phyloP scores from a whole-genome alignment of 768 basidiomycete genomes.

The Clitopilus hobsonii region DNA sequence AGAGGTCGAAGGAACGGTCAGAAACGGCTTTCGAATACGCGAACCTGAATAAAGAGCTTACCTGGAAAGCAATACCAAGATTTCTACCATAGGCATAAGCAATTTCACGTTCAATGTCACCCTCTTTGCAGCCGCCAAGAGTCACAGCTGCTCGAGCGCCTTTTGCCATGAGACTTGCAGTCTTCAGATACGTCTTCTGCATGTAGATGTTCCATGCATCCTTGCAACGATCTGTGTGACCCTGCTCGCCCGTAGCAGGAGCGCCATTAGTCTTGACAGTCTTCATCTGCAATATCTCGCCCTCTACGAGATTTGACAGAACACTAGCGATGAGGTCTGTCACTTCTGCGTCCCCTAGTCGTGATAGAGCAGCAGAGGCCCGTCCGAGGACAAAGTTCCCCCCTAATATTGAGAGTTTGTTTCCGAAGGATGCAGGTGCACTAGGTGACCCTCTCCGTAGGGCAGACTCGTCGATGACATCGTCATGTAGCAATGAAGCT shows the following conservation, averaged over 20 bases:
- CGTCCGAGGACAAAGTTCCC: conserved; percentile 91
- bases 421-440: conserved; percentile 80
- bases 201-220: conserved; percentile 79
- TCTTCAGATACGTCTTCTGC: conserved; percentile 92
- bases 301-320: conserved; percentile 87
- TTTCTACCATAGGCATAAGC: conserved; percentile 97
- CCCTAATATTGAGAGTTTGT: conserved; percentile 82
- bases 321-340: conserved; percentile 87
- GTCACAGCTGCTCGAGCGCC: conserved; percentile 82
- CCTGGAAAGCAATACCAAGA: conserved; percentile 94
- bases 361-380: conserved; percentile 73
- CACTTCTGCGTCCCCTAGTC: conserved; percentile 79
- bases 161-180: conserved; percentile 92
- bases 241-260: conserved; percentile 19
- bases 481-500: conserved; percentile 92
- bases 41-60: conserved; percentile 21
- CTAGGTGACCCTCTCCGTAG: conserved; percentile 74
- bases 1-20: background rate
- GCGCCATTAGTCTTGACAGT: conserved; percentile 31
- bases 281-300: conserved; percentile 85
- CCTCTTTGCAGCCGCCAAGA: conserved; percentile 79
- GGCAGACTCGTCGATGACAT: conserved; percentile 84
- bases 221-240: conserved; percentile 15
- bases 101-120: conserved; percentile 86
- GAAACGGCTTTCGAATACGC: background rate